phyloP scores from a whole-genome alignment of 2,329 filamentous ascomycete genomes.

The Colletotrichum paranaense region DNA sequence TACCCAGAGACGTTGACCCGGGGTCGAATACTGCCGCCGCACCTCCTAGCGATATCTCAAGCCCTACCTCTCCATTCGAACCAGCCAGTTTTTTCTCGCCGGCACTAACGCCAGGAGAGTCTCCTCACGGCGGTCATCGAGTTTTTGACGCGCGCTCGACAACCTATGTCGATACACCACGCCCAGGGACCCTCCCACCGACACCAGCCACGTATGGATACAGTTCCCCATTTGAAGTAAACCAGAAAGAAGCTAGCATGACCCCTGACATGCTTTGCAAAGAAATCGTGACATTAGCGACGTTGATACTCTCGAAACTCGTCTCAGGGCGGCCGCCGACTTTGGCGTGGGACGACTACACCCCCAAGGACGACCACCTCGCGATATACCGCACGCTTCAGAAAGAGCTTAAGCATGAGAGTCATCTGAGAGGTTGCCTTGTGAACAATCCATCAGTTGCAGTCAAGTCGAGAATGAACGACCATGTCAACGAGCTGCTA shows the following conservation, averaged over 20 bases:
- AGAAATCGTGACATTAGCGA: not conserved
- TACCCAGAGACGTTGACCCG: not conserved
- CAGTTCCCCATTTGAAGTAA: not conserved
- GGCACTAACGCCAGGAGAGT: not conserved
- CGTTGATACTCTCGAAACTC: not conserved
- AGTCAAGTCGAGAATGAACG: not conserved
- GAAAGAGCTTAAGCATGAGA: conserved; percentile 15
- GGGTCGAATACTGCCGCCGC: not conserved
- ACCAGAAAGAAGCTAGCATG: not conserved
- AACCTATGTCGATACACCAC: not conserved
- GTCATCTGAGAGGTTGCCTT: conserved; percentile 6
- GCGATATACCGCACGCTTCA: conserved; percentile 11
- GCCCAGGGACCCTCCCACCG: not conserved
- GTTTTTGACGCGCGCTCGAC: not conserved
- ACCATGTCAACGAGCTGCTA: conserved; percentile 4
- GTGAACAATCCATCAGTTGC: not conserved
- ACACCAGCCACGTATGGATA: not conserved
- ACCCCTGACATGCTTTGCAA: not conserved
- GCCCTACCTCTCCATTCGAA: not conserved
- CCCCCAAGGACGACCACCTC: conserved; percentile 15
- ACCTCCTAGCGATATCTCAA: not conserved
- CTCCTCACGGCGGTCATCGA: not conserved
- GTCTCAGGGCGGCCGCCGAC: not conserved
- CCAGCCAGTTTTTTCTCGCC: not conserved
- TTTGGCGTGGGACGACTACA: not conserved